Conservation (phyloP, 768 basidiomycete genomes). For the Exidia glandulosa region DNA sequence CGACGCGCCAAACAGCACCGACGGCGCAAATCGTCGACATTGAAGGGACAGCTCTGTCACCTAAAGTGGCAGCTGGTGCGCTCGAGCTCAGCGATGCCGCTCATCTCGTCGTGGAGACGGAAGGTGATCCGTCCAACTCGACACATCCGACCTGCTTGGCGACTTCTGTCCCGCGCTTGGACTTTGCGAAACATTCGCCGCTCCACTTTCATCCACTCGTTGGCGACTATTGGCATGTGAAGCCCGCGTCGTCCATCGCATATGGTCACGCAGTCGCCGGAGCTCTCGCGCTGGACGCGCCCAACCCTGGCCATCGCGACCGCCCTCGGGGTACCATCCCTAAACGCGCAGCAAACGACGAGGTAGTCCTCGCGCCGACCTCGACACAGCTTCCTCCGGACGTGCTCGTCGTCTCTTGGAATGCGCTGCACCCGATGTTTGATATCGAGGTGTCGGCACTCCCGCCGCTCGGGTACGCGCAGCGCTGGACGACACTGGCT, state of each 20-base stretch:
- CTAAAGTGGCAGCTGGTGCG: constrained; percentile 12
- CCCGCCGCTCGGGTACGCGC: constrained; percentile 32
- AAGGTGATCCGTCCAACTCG: constrained; percentile 11
- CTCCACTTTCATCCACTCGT: constrained; percentile 12
- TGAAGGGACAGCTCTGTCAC: constrained; percentile 10
- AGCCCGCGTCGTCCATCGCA: constrained; percentile 9
- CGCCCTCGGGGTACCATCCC: background rate
- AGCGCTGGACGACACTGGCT: constrained; percentile 30
- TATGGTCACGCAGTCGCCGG: background rate
- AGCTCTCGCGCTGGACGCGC: background rate
- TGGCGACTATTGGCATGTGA: constrained; percentile 13
- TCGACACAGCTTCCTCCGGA: constrained; percentile 16
- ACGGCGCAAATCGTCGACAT: constrained; percentile 29
- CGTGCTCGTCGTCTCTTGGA: constrained; percentile 44
- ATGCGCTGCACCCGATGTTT: constrained; percentile 38
- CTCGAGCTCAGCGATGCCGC: constrained; percentile 4
- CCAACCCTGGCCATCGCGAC: background rate
- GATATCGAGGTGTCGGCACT: constrained; percentile 8
- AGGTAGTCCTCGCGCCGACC: constrained; percentile 1
- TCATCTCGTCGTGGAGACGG: constrained; percentile 10
- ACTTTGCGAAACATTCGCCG: constrained; percentile 12
- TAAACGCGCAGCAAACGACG: constrained; percentile 6
- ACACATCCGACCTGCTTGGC: constrained; percentile 16
- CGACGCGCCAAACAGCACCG: constrained; percentile 16
- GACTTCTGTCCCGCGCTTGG: constrained; percentile 10